Evolutionary conservation across 495 filamentous ascomycete genomes (phyloP), one percentile per base, ranked within the genome.

Genomic region (Emericellopsis terricola): DNA sequence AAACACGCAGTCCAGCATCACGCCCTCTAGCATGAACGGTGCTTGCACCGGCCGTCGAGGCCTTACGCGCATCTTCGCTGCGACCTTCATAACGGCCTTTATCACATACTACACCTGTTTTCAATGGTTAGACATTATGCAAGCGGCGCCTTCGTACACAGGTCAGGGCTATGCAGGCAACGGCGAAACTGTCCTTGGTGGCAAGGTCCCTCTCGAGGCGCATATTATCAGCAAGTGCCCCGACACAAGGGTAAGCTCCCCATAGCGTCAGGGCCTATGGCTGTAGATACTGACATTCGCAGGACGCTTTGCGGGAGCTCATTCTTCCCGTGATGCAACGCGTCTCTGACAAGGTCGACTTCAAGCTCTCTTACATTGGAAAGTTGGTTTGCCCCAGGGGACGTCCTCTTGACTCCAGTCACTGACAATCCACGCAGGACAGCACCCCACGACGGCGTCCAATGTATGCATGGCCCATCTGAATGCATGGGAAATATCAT

Each of bases 161-260:
- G 7, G 23, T 11, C 7, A 26, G 23, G 23, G 7, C 7, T 26
- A 26, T 26, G 23, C 23, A n/a, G n/a, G n/a, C n/a, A n/a, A 7
- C 28, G 13, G 28, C 7, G 28, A 9, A 15, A 19, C 9, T 23
- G 2, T 7, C 14, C 27, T 37, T 28, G 17, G 28, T 19, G 31
- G 17, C 2, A 10, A 23, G 23, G 75, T 94, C 8, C 76, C 84
- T 3, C 59, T 97, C 7, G 89, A 97, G 48, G 79, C 81, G 36
- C 82, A 91, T 47, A 79, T 93, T 40, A 94, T 93, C 78, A 80
- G 76, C 54, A 94, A 96, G 60, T 97, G 89, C 45, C 89, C 89
- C 1, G 82, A 91, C 51, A 78, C 81, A 2, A 65, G 57, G 49
- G 59, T 59, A 35, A 14, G 51, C n/a, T n/a, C n/a, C n/a, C 28